Base-by-base conservation (phyloP, 208 protist species). In the Leishmania gerbilli region DNA sequence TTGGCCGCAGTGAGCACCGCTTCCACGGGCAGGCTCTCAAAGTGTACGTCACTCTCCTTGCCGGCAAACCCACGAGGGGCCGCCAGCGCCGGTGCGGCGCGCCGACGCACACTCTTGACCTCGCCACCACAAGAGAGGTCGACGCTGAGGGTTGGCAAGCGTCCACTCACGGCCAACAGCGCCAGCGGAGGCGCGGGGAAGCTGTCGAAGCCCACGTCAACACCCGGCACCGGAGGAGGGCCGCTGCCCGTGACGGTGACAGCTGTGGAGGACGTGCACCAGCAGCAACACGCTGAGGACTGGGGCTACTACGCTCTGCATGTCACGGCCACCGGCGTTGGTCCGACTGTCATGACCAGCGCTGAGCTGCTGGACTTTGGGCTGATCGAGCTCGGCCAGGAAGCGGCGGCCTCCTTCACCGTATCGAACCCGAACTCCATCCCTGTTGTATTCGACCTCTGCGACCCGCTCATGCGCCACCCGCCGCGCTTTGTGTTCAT, bases 351-450 rank as follows among this genome's bases (percentile, higher is more conserved):
- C 34, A 92, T 90, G 86, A 87, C 86, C 60, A 96, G 93, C 80
- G 90, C 92, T 31, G 89, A 93, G 58, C 84, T 91, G 71, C 87
- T 98, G 34, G 95, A 98, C 84, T 98, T 98, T 89, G 95, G 95
- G 42, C 84, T 96, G 42, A 96, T 98, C 64, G 93, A 95, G 80
- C 72, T 90, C 17, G 91, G 92, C 37, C 74, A 88, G 53, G 91
- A 96, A 77, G 90, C 88, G 11, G 90, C 91, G 40, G 87, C 92
- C 9, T 95, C 91, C 77, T 96, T 98, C 84, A 96, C 93, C 9
- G 92, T 98, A 56, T 93, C 92, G 71, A 98, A 98, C 81, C 88
- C 94, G 71, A 98, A 98, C 81, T 88, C 92, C 4, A 92, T 96
- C 79, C 85, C 91, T 37, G 92, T 96, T 6, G 79, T 91, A 9